These are phyloP conservation scores for Pseudonitzschia pungens DNA, from an alignment of 108 stramenopile genomes.

Conservation along the genomic window DNA sequence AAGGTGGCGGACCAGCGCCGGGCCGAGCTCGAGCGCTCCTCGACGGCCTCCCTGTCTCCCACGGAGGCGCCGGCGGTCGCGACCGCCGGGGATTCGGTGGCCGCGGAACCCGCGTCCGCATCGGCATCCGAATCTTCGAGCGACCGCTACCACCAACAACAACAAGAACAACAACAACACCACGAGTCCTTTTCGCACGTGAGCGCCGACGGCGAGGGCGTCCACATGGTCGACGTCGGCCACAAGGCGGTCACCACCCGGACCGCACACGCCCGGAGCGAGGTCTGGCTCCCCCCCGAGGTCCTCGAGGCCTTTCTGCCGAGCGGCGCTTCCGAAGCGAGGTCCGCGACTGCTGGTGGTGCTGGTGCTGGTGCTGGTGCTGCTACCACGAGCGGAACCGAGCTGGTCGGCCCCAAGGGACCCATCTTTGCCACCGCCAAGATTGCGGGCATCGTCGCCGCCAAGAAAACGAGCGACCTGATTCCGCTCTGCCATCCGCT, in stretches of 20 bases:
- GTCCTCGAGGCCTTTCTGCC: conserved; percentile 53
- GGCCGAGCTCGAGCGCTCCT: conserved; percentile 13
- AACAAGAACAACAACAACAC: no score
- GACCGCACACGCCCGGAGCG: conserved; percentile 63
- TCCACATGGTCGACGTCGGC: conserved; percentile 83
- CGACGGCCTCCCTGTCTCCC: no score
- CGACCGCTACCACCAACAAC: no score
- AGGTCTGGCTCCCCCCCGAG: conserved; percentile 62
- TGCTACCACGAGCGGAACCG: conserved; percentile 2
- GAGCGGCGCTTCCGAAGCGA: no score
- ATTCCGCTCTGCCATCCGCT: conserved; percentile 88
- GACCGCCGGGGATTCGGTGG: neutral
- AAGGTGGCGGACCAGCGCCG: conserved; percentile 19
- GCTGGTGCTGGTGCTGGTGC: neutral
- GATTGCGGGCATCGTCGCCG: conserved; percentile 85
- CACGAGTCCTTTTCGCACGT: conserved; percentile 64
- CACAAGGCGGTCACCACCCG: conserved; percentile 56
- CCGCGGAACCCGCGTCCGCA: neutral
- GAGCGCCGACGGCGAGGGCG: conserved; percentile 39
- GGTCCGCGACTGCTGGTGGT: no score
- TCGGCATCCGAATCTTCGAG: no score
- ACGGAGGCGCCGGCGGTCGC: neutral
- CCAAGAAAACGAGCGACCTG: conserved; percentile 80
- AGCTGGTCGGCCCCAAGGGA: conserved; percentile 83
- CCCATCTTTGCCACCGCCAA: conserved; percentile 83